phyloP scores from a whole-genome alignment of 2,329 filamentous ascomycete species.

The Aspergillus niger region DNA sequence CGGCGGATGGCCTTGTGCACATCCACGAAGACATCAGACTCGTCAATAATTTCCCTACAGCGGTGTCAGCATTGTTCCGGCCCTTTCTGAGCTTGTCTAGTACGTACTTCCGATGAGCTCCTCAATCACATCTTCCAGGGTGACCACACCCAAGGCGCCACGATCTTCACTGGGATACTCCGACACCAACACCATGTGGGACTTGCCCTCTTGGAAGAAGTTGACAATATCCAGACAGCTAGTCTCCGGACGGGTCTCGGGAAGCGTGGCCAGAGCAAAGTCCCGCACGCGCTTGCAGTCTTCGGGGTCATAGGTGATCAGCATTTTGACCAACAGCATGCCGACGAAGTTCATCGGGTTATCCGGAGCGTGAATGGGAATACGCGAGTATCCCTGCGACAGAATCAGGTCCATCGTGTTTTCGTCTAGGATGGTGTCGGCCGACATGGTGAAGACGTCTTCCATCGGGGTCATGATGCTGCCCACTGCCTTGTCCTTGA shows the following conservation, averaged over 20 bases:
- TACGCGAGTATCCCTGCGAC: slow-evolving; percentile 90
- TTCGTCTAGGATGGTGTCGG: slow-evolving; percentile 89
- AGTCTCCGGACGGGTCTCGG: slow-evolving; percentile 91
- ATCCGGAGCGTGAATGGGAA: slow-evolving; percentile 87
- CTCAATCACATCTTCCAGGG: slow-evolving; percentile 96
- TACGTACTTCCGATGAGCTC: slow-evolving; percentile 92
- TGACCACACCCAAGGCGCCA: slow-evolving; percentile 90
- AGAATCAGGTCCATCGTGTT: slow-evolving; percentile 92
- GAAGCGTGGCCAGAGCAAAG: slow-evolving; percentile 88
- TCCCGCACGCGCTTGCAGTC: slow-evolving; percentile 84
- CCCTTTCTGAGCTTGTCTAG: background rate
- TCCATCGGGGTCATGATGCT: slow-evolving; percentile 99
- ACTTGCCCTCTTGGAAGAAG: slow-evolving; percentile 99
- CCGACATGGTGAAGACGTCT: slow-evolving; percentile 95
- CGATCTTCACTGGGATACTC: slow-evolving; percentile 86
- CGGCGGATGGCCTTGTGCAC: slow-evolving; percentile 97
- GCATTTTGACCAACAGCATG: slow-evolving; percentile 97
- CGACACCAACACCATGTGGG: slow-evolving; percentile 96
- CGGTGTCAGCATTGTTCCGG: slow-evolving; percentile 23
- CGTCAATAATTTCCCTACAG: slow-evolving; percentile 90
- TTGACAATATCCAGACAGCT: slow-evolving; percentile 98
- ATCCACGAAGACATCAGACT: slow-evolving; percentile 97
- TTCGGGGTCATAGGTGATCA: slow-evolving; percentile 98
- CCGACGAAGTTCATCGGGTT: slow-evolving; percentile 88
- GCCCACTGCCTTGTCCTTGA: slow-evolving; percentile 94